Evolutionary conservation across 768 basidiomycete species (phyloP), one percentile per base, ranked within the genome.

Genomic region (Suillus bovinus): DNA sequence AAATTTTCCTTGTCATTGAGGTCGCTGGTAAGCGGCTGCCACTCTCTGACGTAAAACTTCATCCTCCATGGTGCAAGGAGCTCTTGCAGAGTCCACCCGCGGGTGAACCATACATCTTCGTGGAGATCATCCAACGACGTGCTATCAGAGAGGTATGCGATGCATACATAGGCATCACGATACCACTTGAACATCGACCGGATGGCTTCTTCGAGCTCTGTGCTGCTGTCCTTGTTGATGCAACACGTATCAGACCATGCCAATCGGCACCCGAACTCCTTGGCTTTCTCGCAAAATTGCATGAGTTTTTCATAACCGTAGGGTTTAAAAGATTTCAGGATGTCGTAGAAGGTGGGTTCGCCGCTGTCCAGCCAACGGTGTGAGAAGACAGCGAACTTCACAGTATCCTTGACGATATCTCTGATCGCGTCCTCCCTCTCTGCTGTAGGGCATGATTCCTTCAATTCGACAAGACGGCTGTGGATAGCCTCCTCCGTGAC

Each of bases 171-270:
- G 11, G 71, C 53, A 10, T 70, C 68, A 13, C 70, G 72, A 50
- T 73, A 73, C 72, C 72, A 73, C 62, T 71, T 73, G 61, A 73
- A 73, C 73, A 73, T 75, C 34, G 73, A 73, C n/a, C 70, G 70
- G 36, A 75, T 73, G 1, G 72, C 73, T 57, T 75, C 72, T 58
- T 76, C 71, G 3, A 75, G 74, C 42, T 75, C 74, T 1, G 75
- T 67, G 49, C 75, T 75, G 57, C 74, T 75, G 9, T 73, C 68
- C 8, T 75, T 76, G 56, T 75, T 72, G 50, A 75, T 75, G 31
- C 74, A 75, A 13, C 70, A 74, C 17, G 76, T 77, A 38, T 77
- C 75, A n/a, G 71, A 73, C 74, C 74, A 77, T 36, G 71, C 76
- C 3, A 74, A 64, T 14, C 33, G 24, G 29, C 74, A 74, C 0